Evolutionary conservation across 441 rosid genomes (phyloP).

Genomic region (Mallotus repandus): DNA sequence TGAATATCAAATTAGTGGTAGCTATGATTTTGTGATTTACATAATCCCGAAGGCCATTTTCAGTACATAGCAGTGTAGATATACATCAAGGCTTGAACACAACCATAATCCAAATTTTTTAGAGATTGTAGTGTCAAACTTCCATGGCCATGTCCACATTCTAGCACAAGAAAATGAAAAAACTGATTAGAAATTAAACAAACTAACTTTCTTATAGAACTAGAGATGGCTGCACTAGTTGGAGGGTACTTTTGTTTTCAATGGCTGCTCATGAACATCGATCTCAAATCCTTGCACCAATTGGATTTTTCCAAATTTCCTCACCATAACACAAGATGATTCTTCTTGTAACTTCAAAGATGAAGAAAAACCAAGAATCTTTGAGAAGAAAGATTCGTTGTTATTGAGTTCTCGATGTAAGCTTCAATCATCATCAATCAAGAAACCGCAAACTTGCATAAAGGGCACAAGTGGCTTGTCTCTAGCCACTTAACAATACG

Average conservation of each 20-base stretch:
- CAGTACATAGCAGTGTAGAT: background rate
- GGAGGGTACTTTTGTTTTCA: too few species aligned
- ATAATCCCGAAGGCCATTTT: background rate
- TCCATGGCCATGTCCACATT: background rate
- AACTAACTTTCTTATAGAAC: too few species aligned
- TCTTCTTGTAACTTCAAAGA: too few species aligned
- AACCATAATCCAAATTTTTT: background rate
- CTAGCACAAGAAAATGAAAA: too few species aligned
- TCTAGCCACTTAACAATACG: constrained; percentile 26
- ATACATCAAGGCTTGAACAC: background rate
- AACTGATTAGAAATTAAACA: too few species aligned
- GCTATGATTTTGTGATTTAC: background rate
- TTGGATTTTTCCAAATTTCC: too few species aligned
- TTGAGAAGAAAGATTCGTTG: background rate
- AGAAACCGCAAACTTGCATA: constrained; percentile 23
- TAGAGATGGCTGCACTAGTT: too few species aligned
- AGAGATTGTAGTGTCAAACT: background rate
- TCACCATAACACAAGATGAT: too few species aligned
- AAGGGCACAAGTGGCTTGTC: constrained; percentile 25
- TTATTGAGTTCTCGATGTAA: background rate
- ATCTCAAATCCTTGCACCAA: too few species aligned
- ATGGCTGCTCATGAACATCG: too few species aligned
- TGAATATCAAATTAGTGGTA: too few species aligned
- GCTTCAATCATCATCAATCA: background rate
- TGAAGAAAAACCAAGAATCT: too few species aligned